Evolutionary conservation across 2,329 filamentous ascomycete species (phyloP), one percentile per base, ranked within the genome.

Genomic region (Lachnellula hyalina): DNA sequence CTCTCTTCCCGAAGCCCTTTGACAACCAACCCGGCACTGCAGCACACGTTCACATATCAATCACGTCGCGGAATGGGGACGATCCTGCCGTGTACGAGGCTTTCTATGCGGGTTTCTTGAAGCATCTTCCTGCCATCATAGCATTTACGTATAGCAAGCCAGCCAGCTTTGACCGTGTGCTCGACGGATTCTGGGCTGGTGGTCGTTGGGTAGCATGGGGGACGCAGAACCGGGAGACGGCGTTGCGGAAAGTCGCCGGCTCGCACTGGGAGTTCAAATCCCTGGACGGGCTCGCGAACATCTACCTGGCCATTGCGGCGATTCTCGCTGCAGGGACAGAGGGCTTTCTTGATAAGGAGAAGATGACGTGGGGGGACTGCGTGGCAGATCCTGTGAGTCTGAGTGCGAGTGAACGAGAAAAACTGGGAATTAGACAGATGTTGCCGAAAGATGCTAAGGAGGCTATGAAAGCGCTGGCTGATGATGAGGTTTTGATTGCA

Each of bases 201-300:
- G 88, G 88, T 0, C 81, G 84, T 7, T 92, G 86, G 84, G 80
- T 92, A 0, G 74, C 85, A 0, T 95, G 89, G 89, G 90, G 90
- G 12, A 87, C 83, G 4, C 85, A 94, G 71, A 94, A 94, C 69
- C 83, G 87, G 17, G 88, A 93, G 73, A 77, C 83, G 4, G 86
- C 89, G 0, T 74, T 95, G 9, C 80, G 89, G 12, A 85, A 86
- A 67, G 79, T 90, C 47, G 73, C 74, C 3, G 73, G 70, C 2
- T 83, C 82, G 19, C 85, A 90, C 65, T 95, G 89, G 86, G 90
- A 95, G 71, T 63, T 95, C 21, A 86, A 90, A 65, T 83, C 80
- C 52, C 66, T 93, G n/a, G 90, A 95, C 65, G 90, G 89, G 0
- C 71, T 90, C 17, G 87, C 89, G 3, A 95, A 95, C 66, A 81